Base-by-base conservation (phyloP, 2,329 filamentous ascomycete genomes). In the Hirsutella thompsonii region DNA sequence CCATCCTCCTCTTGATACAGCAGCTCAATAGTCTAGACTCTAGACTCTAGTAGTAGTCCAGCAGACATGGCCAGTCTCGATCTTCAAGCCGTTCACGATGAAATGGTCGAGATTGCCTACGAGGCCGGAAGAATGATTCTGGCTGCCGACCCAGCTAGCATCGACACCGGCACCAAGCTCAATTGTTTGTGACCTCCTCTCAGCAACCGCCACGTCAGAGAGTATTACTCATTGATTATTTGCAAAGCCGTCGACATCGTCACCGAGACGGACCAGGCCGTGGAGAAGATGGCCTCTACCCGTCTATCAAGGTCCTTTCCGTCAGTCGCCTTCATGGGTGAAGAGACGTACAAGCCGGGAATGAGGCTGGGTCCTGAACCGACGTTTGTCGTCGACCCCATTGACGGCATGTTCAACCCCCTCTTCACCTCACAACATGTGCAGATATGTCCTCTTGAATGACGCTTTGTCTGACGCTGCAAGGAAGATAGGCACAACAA, bases 311-410 rank as follows among this genome's bases (percentile, higher is more conserved):
- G 60, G 14, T 58, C 64, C 16, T 81, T 77, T 55, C 78, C 79
- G 1, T 48, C 55, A 45, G 74, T 72, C 53, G 58, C 68, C 48
- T 85, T 86, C 59, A 76, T 87, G 58, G 82, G 82, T 55, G 82
- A 86, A 56, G 83, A 90, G 62, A 87, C 83, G 21, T 83, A 86
- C 64, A 68, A 77, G 47, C 73, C 81, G 1, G 82, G 82, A 51
- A 66, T 68, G 45, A 64, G 60, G 35, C 66, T 90, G 37, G 81
- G 76, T 0, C 58, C 69, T 23, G 70, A 70, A 14, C 83, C 84
- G 2, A 90, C 84, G 35, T 89, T 89, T 62, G 74, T 89, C 54
- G 79, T 84, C 49, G 84, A 90, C 57, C 84, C 84, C 36, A 88
- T 90, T 51, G 84, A 90, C 62, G 84, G 82, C 54, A 44, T 13